phyloP scores from a whole-genome alignment of 2,329 filamentous ascomycete species.

The Diaporthe australafricana region DNA sequence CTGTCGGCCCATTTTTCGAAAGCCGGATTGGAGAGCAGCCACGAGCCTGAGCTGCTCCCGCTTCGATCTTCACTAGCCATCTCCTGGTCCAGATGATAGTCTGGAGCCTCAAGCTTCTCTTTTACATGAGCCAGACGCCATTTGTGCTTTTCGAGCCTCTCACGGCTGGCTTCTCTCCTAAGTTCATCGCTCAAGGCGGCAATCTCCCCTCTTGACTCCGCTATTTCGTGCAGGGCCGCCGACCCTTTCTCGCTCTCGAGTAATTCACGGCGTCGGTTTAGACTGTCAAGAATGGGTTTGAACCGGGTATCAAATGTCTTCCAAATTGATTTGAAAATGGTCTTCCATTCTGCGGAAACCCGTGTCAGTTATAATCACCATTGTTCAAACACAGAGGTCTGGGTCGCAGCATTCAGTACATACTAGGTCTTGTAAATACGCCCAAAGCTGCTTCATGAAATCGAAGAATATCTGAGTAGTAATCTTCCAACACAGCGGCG shows the following conservation, averaged over 20 bases:
- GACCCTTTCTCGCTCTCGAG: constrained; percentile 8
- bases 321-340: neutral
- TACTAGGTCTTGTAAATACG: neutral
- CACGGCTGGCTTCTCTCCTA: neutral
- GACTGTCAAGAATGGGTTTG: neutral
- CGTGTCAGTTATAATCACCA: neutral
- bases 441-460: constrained; percentile 8
- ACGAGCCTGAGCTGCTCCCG: neutral
- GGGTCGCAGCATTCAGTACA: no score
- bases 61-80: neutral
- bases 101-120: neutral
- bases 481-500: neutral
- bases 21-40: neutral
- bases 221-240: neutral
- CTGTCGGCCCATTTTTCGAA: neutral
- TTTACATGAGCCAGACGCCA: neutral
- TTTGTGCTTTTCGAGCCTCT: neutral
- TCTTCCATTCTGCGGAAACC: neutral
- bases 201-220: neutral
- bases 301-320: constrained; percentile 19
- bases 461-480: constrained; percentile 11
- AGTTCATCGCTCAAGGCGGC: neutral
- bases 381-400: neutral
- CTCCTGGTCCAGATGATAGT: neutral
- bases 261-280: neutral